Evolutionary conservation across 2,329 filamentous ascomycete genomes (phyloP), one percentile per base, ranked within the genome.

Genomic region (Diaporthe destruens): DNA sequence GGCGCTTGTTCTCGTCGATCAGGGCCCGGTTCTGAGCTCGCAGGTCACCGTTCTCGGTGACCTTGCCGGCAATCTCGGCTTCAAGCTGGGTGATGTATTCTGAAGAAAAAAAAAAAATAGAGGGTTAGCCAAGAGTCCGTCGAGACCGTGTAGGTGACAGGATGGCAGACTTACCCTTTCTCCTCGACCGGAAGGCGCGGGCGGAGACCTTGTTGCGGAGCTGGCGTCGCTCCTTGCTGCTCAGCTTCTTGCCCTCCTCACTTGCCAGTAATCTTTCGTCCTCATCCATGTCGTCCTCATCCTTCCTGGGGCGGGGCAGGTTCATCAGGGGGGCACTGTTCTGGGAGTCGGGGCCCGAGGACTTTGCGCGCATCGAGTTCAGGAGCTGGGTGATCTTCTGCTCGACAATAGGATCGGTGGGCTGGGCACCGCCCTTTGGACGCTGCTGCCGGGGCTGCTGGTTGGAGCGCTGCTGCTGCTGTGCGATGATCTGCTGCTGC

Each of bases 191-290:
- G 91, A 99, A 99, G 67, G 96, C 96, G 77, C 96, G 94, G 75
- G 96, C 96, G 54, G 96, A 99, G 6, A 99, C 96, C 85, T 99
- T 99, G 89, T 99, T 99, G 76, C 96, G 91, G n/a, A 99, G 89
- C 83, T 98, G 96, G 77, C 96, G 92, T 74, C 96, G 92, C 84
- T 98, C 95, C 85, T 98, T 98, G 87, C 94, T 97, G 84, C 92
- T 96, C n/a, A 99, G 89, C 87, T 98, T 98, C 91, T 99, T 99
- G 79, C 96, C 96, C 84, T 98, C 96, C 79, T 99, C 96, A 74
- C 95, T 98, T n/a, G 94, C 94, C 29, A 72, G 87, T 12, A 98
- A 87, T 76, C 94, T 90, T 87, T 98, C 96, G 78, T 98, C 96
- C 82, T 98, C 96, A 78, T 99, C 96, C 96, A 99, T 98, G 69